phyloP scores from a whole-genome alignment of 371 early-diverging fungal species.

The Mycotypha africana region DNA sequence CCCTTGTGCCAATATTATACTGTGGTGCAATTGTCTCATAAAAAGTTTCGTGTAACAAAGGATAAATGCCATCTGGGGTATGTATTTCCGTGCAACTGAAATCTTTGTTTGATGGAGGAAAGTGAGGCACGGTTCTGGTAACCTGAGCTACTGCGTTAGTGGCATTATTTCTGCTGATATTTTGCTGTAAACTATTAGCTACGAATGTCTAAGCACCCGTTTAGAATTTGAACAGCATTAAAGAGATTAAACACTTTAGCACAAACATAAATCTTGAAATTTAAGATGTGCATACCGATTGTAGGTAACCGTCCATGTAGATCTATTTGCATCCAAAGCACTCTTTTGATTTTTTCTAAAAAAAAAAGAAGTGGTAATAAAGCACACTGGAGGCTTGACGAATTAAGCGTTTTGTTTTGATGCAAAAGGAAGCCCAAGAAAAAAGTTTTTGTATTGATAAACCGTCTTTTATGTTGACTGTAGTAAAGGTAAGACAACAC shows the following conservation, averaged over 20 bases:
- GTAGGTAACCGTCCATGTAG: constrained; percentile 30
- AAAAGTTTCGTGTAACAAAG: constrained; percentile 43
- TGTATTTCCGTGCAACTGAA: constrained; percentile 40
- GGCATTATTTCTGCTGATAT: constrained; percentile 4
- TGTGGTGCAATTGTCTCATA: constrained; percentile 46
- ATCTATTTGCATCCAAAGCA: no score
- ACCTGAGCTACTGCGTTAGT: background rate
- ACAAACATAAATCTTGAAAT: background rate
- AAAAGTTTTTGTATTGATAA: no score
- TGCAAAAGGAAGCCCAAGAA: no score
- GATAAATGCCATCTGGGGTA: constrained; percentile 54
- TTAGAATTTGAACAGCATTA: background rate
- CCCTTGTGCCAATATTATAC: constrained; percentile 42
- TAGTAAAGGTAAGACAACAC: no score
- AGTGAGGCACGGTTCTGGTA: constrained; percentile 13
- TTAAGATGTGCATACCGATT: constrained; percentile 15
- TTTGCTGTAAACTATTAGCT: constrained; percentile 11
- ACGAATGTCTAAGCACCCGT: constrained; percentile 10
- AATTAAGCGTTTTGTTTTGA: no score
- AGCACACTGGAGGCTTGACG: no score
- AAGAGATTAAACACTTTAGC: background rate
- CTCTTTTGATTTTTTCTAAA: no score
- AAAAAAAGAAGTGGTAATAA: no score
- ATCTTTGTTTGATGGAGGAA: constrained; percentile 41
- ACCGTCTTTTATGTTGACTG: no score